Base-by-base conservation (phyloP, 768 basidiomycete genomes). In the Podaxis sp. region DNA sequence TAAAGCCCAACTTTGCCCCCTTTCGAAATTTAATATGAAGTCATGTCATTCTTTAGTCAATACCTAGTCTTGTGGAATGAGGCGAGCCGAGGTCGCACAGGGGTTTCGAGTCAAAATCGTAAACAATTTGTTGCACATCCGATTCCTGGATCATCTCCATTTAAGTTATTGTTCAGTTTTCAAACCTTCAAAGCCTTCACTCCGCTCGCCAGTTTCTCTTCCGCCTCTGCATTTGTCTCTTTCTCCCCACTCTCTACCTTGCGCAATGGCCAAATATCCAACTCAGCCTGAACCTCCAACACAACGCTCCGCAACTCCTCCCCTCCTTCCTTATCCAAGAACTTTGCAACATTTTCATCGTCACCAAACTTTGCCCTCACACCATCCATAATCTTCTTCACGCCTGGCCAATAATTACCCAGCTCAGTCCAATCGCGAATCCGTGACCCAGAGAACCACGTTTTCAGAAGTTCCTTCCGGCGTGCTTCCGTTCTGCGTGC, bases 361-460 rank as follows among this genome's bases (percentile, higher is more conserved):
- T 84, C 85, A 33, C 82, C 86, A 12, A 80, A 69, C 39, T 73
- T 73, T 33, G 67, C 68, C 44, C 84, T 76, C 39, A 88, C 79
- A 48, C 72, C 72, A 38, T 82, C 79, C 84, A 86, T 86, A 52
- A 87, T 76, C 52, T 69, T 68, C 66, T 86, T 82, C 26, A 86
- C 77, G 3, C 76, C 77, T 54, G 46, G 72, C 79, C 82, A 83
- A 60, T 74, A 70, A 33, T 73, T 69, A 12, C 74, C 78, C 40
- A 85, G 65, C 3, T 77, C 77, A 2, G 82, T 76, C 87, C 85
- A 88, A 59, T 84, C 80, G n/a, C 77, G 76, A 9, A 89, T 80
- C 26, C 71, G 74, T 12, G 72, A 74, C 3, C 86, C 85, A 61
- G 76, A 83, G 68, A 84, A 89, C 1, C 71, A 70, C 11, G 69